Percentiles rank a stretch among this genome's conserved stretches.
Evolutionary conservation across 495 filamentous ascomycete genomes (phyloP).

Genomic region (Lophium mytilinum): DNA sequence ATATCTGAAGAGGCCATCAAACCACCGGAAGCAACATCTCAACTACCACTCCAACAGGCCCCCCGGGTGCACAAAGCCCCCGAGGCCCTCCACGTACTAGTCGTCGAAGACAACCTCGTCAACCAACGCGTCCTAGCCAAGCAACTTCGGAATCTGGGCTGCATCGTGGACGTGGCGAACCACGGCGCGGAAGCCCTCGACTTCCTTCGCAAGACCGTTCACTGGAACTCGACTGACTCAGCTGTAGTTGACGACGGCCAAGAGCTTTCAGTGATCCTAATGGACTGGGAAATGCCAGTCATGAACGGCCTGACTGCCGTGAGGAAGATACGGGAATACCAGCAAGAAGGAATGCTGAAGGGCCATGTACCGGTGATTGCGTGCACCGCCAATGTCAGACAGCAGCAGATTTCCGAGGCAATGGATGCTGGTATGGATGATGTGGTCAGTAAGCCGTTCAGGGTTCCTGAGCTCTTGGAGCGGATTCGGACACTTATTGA

Average conservation of each 20-base stretch:
- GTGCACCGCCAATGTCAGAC: conserved; percentile 30
- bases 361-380: conserved; percentile 24
- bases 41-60: neutral
- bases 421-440: conserved; percentile 30
- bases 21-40: no score
- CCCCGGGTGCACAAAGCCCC: neutral
- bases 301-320: conserved; percentile 29
- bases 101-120: conserved; percentile 33
- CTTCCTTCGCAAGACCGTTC: conserved; percentile 10
- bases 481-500: conserved; percentile 2
- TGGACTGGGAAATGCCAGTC: conserved; percentile 35
- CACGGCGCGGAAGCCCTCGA: conserved; percentile 31
- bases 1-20: no score
- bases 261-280: conserved; percentile 24
- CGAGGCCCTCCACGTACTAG: conserved; percentile 12
- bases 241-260: neutral
- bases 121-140: conserved; percentile 30
- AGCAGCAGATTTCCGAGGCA: conserved; percentile 24
- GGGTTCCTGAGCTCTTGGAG: conserved; percentile 6
- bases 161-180: conserved; percentile 28
- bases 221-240: conserved; percentile 5
- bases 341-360: conserved; percentile 15
- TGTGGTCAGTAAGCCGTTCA: conserved; percentile 18
- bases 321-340: conserved; percentile 21
- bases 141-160: conserved; percentile 24